These are phyloP conservation scores for Colletotrichum lini DNA, from an alignment of 2,329 filamentous ascomycete species.

Conservation along the genomic window DNA sequence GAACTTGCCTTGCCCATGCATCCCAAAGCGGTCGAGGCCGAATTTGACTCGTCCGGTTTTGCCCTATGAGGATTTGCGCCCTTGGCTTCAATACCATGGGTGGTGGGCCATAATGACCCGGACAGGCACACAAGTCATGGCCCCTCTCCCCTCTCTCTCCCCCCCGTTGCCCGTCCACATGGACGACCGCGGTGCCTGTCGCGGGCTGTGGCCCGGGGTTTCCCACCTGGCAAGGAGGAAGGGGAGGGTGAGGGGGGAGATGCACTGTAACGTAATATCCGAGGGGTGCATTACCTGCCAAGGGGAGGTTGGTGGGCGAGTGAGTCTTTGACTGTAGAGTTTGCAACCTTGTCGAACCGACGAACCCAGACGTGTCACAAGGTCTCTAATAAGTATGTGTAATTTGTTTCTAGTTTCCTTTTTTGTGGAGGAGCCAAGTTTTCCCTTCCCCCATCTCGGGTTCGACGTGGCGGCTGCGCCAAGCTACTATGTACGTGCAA, in stretches of 20 bases:
- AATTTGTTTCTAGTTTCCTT: slow-evolving; percentile 4
- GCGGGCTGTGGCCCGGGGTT: slow-evolving; percentile 7
- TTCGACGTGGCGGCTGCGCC: not conserved
- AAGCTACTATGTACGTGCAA: not conserved
- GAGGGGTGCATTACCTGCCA: slow-evolving; percentile 16
- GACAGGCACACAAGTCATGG: not conserved
- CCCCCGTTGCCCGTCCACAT: slow-evolving; percentile 15
- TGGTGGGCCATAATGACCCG: not conserved
- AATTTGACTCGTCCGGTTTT: slow-evolving; percentile 19
- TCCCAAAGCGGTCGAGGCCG: slow-evolving; percentile 28
- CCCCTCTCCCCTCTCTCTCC: not conserved
- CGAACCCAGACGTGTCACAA: not conserved
- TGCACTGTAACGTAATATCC: slow-evolving; percentile 43
- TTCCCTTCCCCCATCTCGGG: not conserved
- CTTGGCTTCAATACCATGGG: slow-evolving; percentile 6
- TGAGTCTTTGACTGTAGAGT: not conserved
- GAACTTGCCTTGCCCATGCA: slow-evolving; percentile 5
- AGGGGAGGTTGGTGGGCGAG: slow-evolving; percentile 11
- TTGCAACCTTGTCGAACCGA: not conserved
- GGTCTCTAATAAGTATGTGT: too few relatives aligned
- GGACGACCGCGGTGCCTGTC: slow-evolving; percentile 25
- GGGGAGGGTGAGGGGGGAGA: not conserved
- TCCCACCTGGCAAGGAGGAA: slow-evolving; percentile 16
- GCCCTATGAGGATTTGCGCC: slow-evolving; percentile 19
- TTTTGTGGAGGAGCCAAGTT: not conserved